Evolutionary conservation across 306 rosid genomes (phyloP), one percentile per base, ranked within the genome.

Genomic region (Casuarina cunninghamiana): DNA sequence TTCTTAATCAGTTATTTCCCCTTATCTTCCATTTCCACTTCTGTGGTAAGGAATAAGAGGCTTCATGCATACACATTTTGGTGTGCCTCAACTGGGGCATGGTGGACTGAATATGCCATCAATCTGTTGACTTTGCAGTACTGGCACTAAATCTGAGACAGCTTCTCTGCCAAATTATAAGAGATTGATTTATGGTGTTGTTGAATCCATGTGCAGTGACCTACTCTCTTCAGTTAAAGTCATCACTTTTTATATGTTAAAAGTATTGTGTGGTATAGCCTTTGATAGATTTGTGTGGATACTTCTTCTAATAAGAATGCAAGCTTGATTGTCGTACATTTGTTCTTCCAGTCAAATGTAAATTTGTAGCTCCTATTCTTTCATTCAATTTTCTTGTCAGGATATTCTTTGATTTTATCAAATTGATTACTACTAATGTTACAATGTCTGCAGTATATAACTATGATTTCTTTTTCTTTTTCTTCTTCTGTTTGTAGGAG

Each of bases 401-500:
- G 11, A 61, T 0, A 61, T 61, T 61, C 10, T 13, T 61, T 10
- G 68, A 61, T 35, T 61, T 61, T 61, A 61, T n/a, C 43, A 32
- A 37, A 11, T 12, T 61, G 32, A 7, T 10, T 32, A 61, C 12
- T 9, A 35, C 6, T 35, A 35, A 12, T 11, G 15, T 61, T 10
- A 17, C 43, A 8, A 57, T 35, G 35, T 26, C 26, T 61, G 71
- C 72, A 71, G 9, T 76, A 17, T 44, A 62, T 6, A 81, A 70
- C 74, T 68, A 19, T 46, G 10, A 54, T 73, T 32, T 66, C 44
- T 73, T 50, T 43, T 69, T 26, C 32, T 26, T 26, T 26, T 26
- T 26, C 32, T 26, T 26, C 32, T 26, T 19, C 6, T 67, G 62
- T 81, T 53, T 83, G 54, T 83, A 94, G 98, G 98, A 84, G 83